Evolutionary conservation across 2,329 filamentous ascomycete genomes (phyloP).

Genomic region (Scortechinia acanthostroma): DNA sequence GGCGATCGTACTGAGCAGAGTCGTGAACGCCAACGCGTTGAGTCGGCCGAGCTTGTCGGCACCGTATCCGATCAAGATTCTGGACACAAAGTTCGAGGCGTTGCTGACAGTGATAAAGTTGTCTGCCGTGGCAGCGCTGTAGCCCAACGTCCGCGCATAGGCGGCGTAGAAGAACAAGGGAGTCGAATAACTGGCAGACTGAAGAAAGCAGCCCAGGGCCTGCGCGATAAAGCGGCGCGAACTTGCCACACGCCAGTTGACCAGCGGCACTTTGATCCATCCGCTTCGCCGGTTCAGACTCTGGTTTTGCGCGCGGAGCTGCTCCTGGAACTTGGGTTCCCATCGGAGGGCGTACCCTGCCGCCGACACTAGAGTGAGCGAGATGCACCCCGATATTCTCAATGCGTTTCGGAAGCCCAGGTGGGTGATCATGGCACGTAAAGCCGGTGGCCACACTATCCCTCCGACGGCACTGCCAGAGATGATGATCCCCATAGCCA

Average conservation of each 20-base stretch:
- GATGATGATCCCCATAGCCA: conserved; percentile 1
- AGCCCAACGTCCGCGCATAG: conserved; percentile 3
- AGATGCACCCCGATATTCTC: conserved; percentile 1
- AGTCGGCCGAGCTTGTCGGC: neutral
- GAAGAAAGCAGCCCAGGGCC: conserved; percentile 4
- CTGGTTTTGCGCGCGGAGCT: neutral
- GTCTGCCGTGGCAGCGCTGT: conserved; percentile 4
- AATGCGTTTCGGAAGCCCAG: conserved; percentile 5
- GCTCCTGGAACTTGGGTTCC: conserved; percentile 2
- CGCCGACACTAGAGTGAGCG: conserved; percentile 1
- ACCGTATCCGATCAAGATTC: neutral
- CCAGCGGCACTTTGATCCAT: conserved; percentile 4
- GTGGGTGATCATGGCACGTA: neutral
- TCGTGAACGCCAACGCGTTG: neutral
- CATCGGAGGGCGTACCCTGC: conserved; percentile 3
- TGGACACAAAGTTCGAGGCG: conserved; percentile 3
- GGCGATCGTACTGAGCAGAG: conserved; percentile 16
- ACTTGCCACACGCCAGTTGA: conserved; percentile 3
- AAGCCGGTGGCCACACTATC: neutral
- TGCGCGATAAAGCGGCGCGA: conserved; percentile 2
- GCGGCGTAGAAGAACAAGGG: conserved; percentile 5
- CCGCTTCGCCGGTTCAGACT: neutral
- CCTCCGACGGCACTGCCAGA: neutral
- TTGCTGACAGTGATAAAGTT: conserved; percentile 6
- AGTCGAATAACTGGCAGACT: conserved; percentile 4